A percentile compares a stretch with the other conserved stretches of the same genome.
Conservation (phyloP, 768 basidiomycete species). For the Lactarius sanguifluus region DNA sequence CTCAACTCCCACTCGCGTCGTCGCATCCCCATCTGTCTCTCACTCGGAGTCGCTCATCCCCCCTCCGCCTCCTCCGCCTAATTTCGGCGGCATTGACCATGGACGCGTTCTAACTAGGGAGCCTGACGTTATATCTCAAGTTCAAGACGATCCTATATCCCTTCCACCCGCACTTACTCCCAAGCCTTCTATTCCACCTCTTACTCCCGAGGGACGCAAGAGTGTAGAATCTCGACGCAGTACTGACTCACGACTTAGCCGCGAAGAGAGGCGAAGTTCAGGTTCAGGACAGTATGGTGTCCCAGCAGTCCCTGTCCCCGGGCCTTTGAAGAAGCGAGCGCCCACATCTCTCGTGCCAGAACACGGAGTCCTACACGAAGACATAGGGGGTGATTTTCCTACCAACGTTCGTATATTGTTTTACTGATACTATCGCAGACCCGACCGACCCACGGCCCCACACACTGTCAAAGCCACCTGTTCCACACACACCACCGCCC, state of each 20-base stretch:
- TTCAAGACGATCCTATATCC: slow-evolving; percentile 8
- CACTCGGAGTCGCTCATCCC: not conserved
- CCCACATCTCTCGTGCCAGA: slow-evolving; percentile 21
- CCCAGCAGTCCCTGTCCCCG: not conserved
- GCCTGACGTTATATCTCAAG: slow-evolving; percentile 10
- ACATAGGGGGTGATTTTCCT: slow-evolving; percentile 44
- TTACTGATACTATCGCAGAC: slow-evolving; percentile 42
- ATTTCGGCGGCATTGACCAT: slow-evolving; percentile 12
- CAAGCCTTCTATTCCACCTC: slow-evolving; percentile 17
- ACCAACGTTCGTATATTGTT: slow-evolving; percentile 6
- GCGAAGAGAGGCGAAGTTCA: slow-evolving; percentile 18
- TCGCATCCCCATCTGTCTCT: slow-evolving; percentile 20
- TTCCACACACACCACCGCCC: slow-evolving; percentile 9
- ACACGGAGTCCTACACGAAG: slow-evolving; percentile 29
- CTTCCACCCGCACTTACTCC: not conserved
- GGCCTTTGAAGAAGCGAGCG: slow-evolving; percentile 16
- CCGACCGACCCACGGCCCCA: slow-evolving; percentile 69
- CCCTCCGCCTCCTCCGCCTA: slow-evolving; percentile 10
- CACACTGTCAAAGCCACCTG: slow-evolving; percentile 43
- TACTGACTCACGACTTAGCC: slow-evolving; percentile 9
- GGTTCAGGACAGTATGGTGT: slow-evolving; percentile 12
- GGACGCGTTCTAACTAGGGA: slow-evolving; percentile 19
- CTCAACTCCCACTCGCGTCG: slow-evolving; percentile 17
- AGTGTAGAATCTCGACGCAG: slow-evolving; percentile 23
- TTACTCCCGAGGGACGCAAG: slow-evolving; percentile 17